A percentile compares a stretch with the other conserved stretches of the same genome.
Conservation (phyloP, 2,329 filamentous ascomycete genomes). For the Fusarium torreyae region DNA sequence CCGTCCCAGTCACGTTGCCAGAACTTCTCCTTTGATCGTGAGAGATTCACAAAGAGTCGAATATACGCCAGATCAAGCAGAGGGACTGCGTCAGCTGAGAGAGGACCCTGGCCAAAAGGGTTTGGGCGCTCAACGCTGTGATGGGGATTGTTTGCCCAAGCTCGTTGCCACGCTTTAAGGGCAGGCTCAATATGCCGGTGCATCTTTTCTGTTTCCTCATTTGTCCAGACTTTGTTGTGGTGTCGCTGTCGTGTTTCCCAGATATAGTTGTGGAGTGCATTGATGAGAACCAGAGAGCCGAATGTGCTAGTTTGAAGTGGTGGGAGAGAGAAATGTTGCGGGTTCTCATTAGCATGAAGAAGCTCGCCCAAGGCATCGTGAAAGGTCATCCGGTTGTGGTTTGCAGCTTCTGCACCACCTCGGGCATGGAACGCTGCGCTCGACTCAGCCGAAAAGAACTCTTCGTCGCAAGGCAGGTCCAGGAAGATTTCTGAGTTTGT, state of each 20-base stretch:
- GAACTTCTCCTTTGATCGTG: slow-evolving; percentile 90
- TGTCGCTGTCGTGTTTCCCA: slow-evolving; percentile 97
- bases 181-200: slow-evolving; percentile 95
- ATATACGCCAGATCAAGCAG: slow-evolving; percentile 93
- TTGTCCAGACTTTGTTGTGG: slow-evolving; percentile 89
- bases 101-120: slow-evolving; percentile 83
- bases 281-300: slow-evolving; percentile 91
- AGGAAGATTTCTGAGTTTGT: slow-evolving; percentile 94
- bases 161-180: slow-evolving; percentile 92
- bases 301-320: slow-evolving; percentile 88
- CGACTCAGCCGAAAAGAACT: slow-evolving; percentile 87
- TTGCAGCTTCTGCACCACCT: slow-evolving; percentile 79
- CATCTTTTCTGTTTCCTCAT: slow-evolving; percentile 95
- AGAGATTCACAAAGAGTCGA: slow-evolving; percentile 92
- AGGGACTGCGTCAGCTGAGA: slow-evolving; percentile 92
- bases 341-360: slow-evolving; percentile 80
- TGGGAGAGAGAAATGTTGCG: slow-evolving; percentile 67
- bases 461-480: slow-evolving; percentile 93
- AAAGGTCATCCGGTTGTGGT: slow-evolving; percentile 82
- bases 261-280: slow-evolving; percentile 96
- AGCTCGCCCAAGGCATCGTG: slow-evolving; percentile 85
- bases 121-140: slow-evolving; percentile 90
- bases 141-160: slow-evolving; percentile 88
- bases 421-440: slow-evolving; percentile 85
- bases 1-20: slow-evolving; percentile 95